Base-by-base conservation (phyloP, 2,329 filamentous ascomycete genomes). In the Colletotrichum chlorophyti region DNA sequence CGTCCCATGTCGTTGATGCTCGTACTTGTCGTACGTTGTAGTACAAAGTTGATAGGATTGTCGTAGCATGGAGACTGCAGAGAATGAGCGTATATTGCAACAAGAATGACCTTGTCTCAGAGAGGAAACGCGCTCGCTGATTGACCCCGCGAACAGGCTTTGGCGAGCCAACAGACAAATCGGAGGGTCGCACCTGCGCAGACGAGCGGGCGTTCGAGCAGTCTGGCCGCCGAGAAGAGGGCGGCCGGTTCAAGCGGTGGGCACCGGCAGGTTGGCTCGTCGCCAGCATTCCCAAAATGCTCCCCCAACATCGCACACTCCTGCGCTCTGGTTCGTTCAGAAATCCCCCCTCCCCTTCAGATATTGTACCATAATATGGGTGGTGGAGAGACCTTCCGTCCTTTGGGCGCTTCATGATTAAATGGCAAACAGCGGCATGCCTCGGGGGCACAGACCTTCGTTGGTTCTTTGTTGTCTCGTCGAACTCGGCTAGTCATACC, bases 151-250 rank as follows among this genome's bases (percentile, higher is more conserved):
- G 38, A 55, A 55, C 55, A 55, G 35, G 55, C 55, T 45, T 55
- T 43, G 32, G 24, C 31, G 45, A 37, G 23, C 47, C 45, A 58
- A 60, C 42, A 58, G 59, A 38, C 61, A 63, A 59, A 63, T 63
- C 48, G 55, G 46, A 63, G 53, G 35, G 31, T 41, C 40, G 52
- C 41, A 52, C 49, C n/a, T 15, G 45, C 54, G 61, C 61, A 62
- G 61, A 31, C 46, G 61, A 59, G 61, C 61, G 61, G 58, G 58
- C 61, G 61, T 61, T 62, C 37, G 46, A 47, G 41, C 40, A 47
- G 53, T 37, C 53, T 46, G 41, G 46, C 58, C 45, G 53, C n/a
- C 50, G 54, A 29, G 26, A n/a, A n/a, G n/a, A 47, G 17, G 12
- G 34, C 50, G 42, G 55, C 29, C n/a, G 38, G 29, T 12, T 31